Conservation (phyloP, 495 filamentous ascomycete species). For the Thermochaetoides thermophila region DNA sequence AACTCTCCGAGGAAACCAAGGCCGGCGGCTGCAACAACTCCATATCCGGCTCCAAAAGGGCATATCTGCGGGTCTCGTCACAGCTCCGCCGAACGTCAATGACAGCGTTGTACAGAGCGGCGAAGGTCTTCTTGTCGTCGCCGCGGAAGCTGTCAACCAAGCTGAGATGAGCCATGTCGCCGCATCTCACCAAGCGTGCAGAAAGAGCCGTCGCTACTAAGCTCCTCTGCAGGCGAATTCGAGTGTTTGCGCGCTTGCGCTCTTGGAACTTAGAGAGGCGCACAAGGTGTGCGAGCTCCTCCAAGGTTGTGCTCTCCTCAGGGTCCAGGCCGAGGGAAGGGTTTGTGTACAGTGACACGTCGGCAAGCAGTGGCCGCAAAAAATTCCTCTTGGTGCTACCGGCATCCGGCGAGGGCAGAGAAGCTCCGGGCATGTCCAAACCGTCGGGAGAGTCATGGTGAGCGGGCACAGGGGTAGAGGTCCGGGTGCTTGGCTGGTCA, state of each 20-base stretch:
- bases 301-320: constrained; percentile 46
- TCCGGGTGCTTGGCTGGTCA: constrained; percentile 21
- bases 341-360: constrained; percentile 38
- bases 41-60: constrained; percentile 53
- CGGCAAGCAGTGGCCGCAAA: constrained; percentile 30
- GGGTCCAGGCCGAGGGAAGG: constrained; percentile 29
- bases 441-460: constrained; percentile 15
- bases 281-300: constrained; percentile 57
- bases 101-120: constrained; percentile 70
- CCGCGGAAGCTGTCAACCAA: constrained; percentile 78
- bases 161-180: constrained; percentile 62
- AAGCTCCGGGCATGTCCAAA: constrained; percentile 8
- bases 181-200: constrained; percentile 62
- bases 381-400: constrained; percentile 16
- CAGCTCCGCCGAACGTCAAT: constrained; percentile 81
- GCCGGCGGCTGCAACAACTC: constrained; percentile 32
- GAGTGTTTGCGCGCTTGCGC: constrained; percentile 51
- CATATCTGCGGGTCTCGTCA: constrained; percentile 52
- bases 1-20: constrained; percentile 29
- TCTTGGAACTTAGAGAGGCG: constrained; percentile 59
- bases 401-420: constrained; percentile 12
- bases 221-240: constrained; percentile 49
- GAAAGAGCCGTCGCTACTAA: constrained; percentile 63
- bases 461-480: constrained; percentile 11
- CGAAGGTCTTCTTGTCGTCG: constrained; percentile 83